Evolutionary conservation across 139 green algal genomes (phyloP).

Genomic region (Chlorella sp.): DNA sequence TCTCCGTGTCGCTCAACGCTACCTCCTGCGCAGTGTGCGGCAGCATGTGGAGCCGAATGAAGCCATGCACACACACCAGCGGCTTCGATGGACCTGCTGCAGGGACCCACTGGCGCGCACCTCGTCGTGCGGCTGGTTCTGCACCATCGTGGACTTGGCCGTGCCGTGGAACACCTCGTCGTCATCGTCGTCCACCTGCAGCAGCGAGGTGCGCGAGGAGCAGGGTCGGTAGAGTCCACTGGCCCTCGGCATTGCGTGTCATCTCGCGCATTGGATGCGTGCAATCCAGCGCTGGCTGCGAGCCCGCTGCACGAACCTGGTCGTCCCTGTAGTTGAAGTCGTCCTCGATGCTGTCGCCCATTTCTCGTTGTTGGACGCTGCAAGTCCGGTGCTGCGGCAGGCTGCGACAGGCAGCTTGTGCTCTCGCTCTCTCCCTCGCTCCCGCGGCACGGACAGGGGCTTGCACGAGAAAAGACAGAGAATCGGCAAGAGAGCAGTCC

Average conservation of each 20-base stretch:
- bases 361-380: not conserved
- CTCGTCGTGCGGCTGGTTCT: slow-evolving; percentile 54
- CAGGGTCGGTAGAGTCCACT: not conserved
- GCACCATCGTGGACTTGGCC: slow-evolving; percentile 24
- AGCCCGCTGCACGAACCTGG: not conserved
- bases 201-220: not conserved
- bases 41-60: not conserved
- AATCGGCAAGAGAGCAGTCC: too few species aligned
- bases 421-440: too few species aligned
- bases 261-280: not conserved
- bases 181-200: slow-evolving; percentile 7
- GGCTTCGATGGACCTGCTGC: too few species aligned
- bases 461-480: too few species aligned
- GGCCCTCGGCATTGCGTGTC: not conserved
- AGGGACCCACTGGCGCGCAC: slow-evolving; percentile 14
- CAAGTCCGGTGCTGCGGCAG: not conserved
- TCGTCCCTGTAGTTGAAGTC: slow-evolving; percentile 12
- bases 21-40: slow-evolving; percentile 46
- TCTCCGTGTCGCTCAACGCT: slow-evolving; percentile 44
- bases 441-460: too few species aligned
- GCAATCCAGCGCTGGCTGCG: not conserved
- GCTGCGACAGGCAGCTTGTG: too few species aligned
- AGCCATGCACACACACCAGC: not conserved
- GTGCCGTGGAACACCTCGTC: slow-evolving; percentile 20
- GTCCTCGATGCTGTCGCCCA: slow-evolving; percentile 8